A percentile compares a stretch with the other conserved stretches of the same genome.
These are phyloP conservation scores for Fonsecaea erecta DNA, from an alignment of 2,329 filamentous ascomycete genomes.

Conservation along the genomic window DNA sequence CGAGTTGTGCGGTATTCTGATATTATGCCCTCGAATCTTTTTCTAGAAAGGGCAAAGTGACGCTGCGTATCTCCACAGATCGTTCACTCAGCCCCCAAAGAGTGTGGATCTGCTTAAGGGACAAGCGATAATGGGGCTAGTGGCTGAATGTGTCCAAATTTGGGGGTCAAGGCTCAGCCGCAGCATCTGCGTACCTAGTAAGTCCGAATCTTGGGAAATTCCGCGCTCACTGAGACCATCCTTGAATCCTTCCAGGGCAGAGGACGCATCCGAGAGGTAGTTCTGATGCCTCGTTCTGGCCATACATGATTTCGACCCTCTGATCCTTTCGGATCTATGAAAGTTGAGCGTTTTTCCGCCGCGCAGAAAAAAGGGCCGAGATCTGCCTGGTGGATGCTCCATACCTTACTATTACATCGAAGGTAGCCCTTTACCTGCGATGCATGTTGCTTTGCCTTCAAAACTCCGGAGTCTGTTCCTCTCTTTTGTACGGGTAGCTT, in stretches of 20 bases:
- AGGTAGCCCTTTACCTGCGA: background rate
- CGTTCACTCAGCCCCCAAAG: background rate
- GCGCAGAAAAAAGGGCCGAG: background rate
- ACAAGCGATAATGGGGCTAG: background rate
- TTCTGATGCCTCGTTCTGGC: background rate
- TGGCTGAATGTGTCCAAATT: constrained; percentile 21
- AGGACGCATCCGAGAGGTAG: background rate
- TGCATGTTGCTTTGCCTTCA: background rate
- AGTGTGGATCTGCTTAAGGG: background rate
- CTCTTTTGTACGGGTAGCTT: background rate
- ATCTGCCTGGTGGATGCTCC: background rate
- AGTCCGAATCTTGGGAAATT: background rate
- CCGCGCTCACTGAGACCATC: background rate
- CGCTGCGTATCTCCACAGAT: background rate
- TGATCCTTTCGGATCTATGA: constrained; percentile 1
- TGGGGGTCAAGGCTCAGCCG: constrained; percentile 30
- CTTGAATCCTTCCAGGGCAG: constrained; percentile 1
- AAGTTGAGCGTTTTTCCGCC: background rate
- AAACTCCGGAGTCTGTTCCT: background rate
- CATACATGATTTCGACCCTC: constrained; percentile 8
- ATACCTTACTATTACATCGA: background rate
- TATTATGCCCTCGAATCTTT: too few relatives aligned
- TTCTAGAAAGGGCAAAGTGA: too few relatives aligned
- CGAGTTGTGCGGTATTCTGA: too few relatives aligned
- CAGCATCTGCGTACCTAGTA: constrained; percentile 11